Conservation (phyloP, 2,329 filamentous ascomycete species). For the Neofusicoccum sp. region DNA sequence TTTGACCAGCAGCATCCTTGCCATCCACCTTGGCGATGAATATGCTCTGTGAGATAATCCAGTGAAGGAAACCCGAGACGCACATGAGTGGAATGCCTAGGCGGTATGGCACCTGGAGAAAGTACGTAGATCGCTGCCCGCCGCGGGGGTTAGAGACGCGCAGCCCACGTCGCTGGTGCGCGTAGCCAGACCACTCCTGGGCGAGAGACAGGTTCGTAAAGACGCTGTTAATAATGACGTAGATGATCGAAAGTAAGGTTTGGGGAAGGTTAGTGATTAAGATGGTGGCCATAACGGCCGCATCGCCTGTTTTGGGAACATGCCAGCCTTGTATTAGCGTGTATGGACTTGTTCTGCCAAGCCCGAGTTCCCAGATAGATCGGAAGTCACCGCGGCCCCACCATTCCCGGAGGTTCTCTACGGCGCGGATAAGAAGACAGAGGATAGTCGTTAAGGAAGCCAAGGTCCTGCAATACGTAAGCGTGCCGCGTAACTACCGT, state of each 20-base stretch:
- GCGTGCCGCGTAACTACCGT: too few species aligned
- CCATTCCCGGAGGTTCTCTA: not conserved
- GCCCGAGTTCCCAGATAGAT: not conserved
- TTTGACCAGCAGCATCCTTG: not conserved
- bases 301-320: not conserved
- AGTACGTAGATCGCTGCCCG: conserved; percentile 42
- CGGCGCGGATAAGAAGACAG: not conserved
- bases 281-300: not conserved
- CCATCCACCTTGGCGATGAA: conserved; percentile 38
- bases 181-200: conserved; percentile 47
- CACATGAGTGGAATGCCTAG: conserved; percentile 39
- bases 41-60: conserved; percentile 44
- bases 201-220: conserved; percentile 49
- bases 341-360: not conserved
- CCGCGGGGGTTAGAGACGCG: conserved; percentile 39
- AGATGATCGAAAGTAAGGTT: conserved; percentile 45
- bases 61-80: conserved; percentile 38
- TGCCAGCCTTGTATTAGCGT: not conserved
- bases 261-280: not conserved
- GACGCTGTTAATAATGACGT: conserved; percentile 47
- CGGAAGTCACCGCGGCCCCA: not conserved
- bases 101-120: conserved; percentile 40
- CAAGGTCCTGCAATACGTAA: not conserved
- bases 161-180: conserved; percentile 31
- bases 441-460: not conserved